Base-by-base conservation (phyloP, 1,284 basidiomycete species). In the Termitomyces sp. region DNA sequence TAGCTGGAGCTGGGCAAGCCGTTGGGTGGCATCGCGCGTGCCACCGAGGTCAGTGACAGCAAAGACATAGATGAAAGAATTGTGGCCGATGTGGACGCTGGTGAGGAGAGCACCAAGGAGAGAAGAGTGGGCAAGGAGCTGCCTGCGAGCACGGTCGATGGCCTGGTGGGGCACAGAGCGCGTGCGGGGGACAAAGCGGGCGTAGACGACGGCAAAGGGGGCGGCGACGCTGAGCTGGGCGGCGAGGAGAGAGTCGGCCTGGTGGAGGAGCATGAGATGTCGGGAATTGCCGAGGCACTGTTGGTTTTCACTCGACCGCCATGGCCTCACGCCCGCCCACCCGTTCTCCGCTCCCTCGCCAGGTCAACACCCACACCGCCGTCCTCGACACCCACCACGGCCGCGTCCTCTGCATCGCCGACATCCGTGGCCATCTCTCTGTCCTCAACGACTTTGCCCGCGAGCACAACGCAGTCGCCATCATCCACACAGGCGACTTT, bases 401-500 rank as follows among this genome's bases (percentile, higher is more conserved):
- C 46, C 82, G 96, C 50, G 90, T 99, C 67, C 86, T 98, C 54
- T 99, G 96, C 68, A 83, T 99, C 53, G 95, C 97, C 50, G 97
- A 99, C 73, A 93, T 98, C 61, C 85, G 94, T 63, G 94, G 94
- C 56, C 80, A 87, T 59, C 79, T 94, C 58, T 92, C 90, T 54
- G 83, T 84, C 52, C 82, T 99, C 67, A 98, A 98, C 71, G 84
- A 92, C 67, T 85, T 98, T 56, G 95, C 95, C 33, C 78, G 87
- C 51, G 93, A 97, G 65, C 84, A 83, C 54, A 87, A 89, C 66
- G 94, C 93, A n/a, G 83, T 88, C 57, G 96, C 94, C 19, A 90
- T 99, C 70, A 92, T 99, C 60, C 96, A 99, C 71, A 98, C 95
- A 0, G 97, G 97, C 54, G 97, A 99, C 77, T 99, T 99, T 86